Evolutionary conservation across 305 asterid genomes (phyloP).

Genomic region (Ruellia speciosa): DNA sequence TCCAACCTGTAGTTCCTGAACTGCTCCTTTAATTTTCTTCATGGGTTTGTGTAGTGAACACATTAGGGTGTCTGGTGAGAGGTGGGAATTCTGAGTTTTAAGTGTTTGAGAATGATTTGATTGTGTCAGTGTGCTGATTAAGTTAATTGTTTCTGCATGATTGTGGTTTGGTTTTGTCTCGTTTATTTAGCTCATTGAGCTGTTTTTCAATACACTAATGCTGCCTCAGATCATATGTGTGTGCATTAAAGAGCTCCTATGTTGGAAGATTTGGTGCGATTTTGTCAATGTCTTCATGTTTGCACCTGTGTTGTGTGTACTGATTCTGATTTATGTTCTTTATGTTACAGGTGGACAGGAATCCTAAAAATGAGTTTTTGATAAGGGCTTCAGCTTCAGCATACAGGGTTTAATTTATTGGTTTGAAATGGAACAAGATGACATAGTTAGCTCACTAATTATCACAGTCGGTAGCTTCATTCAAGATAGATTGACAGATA

Average conservation of each 20-base stretch:
- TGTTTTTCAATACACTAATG: no score
- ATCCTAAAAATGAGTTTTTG: conserved; percentile 16
- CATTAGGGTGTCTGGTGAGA: no score
- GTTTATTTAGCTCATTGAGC: no score
- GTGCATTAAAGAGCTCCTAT: no score
- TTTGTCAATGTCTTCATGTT: not conserved
- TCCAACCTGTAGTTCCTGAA: conserved; percentile 3
- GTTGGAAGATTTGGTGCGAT: no score
- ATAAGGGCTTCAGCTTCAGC: conserved; percentile 6
- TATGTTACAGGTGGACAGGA: conserved; percentile 11
- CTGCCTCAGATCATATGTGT: no score
- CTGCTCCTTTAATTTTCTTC: not conserved
- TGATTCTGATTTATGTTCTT: conserved; percentile 5
- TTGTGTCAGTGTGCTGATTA: no score
- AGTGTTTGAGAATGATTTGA: no score
- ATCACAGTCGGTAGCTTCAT: conserved; percentile 49
- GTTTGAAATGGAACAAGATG: conserved; percentile 43
- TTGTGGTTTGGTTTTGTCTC: no score
- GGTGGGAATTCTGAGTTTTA: no score
- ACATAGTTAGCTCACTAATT: conserved; percentile 43
- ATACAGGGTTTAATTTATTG: conserved; percentile 27
- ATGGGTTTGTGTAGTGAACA: not conserved
- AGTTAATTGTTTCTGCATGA: no score
- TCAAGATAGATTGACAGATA: conserved; percentile 49
- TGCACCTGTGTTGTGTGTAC: not conserved